A percentile compares a stretch with the other conserved stretches of the same genome.
Conservation (phyloP, 129 eudicot genomes). For the Silybum marianum region DNA sequence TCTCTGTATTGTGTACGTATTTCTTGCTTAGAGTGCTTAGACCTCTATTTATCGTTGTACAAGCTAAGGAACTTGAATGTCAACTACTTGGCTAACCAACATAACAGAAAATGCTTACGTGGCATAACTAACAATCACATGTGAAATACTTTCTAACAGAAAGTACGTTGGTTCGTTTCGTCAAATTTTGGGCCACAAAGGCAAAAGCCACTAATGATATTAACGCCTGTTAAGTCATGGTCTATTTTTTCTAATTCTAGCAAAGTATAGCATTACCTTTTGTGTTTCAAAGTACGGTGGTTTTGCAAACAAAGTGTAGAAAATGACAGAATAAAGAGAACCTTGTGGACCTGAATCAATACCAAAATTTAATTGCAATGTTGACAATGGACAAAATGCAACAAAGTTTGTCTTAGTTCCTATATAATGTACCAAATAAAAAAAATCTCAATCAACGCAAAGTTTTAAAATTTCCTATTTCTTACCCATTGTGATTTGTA, state of each 20-base stretch:
- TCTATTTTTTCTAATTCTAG: not conserved
- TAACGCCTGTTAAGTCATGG: not conserved
- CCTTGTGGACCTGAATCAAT: not conserved
- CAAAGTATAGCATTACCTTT: not conserved
- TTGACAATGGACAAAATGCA: not conserved
- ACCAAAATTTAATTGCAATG: not conserved
- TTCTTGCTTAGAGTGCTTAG: too few relatives aligned
- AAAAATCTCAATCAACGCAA: not conserved
- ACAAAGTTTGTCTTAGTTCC: not conserved
- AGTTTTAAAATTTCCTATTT: not conserved
- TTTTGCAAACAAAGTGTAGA: not conserved
- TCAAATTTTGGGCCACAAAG: not conserved
- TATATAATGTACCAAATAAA: not conserved
- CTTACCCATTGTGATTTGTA: not conserved
- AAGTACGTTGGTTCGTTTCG: not conserved
- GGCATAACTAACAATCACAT: not conserved
- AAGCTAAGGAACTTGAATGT: too few relatives aligned
- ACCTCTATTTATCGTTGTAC: not conserved
- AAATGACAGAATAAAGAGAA: not conserved
- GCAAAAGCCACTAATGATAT: not conserved
- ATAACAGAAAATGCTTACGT: not conserved
- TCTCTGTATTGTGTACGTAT: too few relatives aligned
- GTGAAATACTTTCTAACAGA: not conserved
- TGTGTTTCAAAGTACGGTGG: not conserved
- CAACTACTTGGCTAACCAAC: too few relatives aligned